Evolutionary conservation across 2,329 filamentous ascomycete genomes (phyloP), one percentile per base, ranked within the genome.

Genomic region (Fusarium equiseti): DNA sequence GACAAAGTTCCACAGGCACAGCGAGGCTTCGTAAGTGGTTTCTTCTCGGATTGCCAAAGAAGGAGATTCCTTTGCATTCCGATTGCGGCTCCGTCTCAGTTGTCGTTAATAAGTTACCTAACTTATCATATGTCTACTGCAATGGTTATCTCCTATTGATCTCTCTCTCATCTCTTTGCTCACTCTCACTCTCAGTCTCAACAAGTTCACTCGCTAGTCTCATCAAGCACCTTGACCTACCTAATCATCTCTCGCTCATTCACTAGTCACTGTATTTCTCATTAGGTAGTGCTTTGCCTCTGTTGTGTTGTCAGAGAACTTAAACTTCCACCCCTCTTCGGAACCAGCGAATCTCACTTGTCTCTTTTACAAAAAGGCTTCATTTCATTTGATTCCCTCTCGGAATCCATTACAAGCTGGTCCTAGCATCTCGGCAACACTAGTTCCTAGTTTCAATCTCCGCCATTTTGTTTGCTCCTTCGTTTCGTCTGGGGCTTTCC

Each of bases 361-460:
- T 60, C 51, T 53, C 51, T 59, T 65, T 63, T 40, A 45, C 24
- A 38, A 53, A 53, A 62, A 52, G 44, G 13, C 51, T 42, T 31
- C 46, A 22, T 27, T 57, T 46, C 24, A 44, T 32, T 43, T 29
- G 50, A 16, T 53, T 43, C 11, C 35, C 45, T 18, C 24, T 42
- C 26, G 3, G 20, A 52, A 40, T 50, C 46, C 49, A 38, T 46
- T 49, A 53, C 62, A 62, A 66, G 49, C 68, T 68, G 55, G 68
- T 59, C 64, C 55, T 58, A 60, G 69, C 61, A 65, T 73, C 66
- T 72, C 63, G 70, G 70, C 66, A 73, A 68, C 52, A 68, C 66
- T 72, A 73, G 66, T 58, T 69, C 70, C 66, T 72, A 71, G 62
- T 55, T 72, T 71, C 68, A 70, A 57, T 66, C 64, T 70, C 66